Evolutionary conservation across 139 green algal species (phyloP), one percentile per base, ranked within the genome.

Genomic region (Mesostigma viride): DNA sequence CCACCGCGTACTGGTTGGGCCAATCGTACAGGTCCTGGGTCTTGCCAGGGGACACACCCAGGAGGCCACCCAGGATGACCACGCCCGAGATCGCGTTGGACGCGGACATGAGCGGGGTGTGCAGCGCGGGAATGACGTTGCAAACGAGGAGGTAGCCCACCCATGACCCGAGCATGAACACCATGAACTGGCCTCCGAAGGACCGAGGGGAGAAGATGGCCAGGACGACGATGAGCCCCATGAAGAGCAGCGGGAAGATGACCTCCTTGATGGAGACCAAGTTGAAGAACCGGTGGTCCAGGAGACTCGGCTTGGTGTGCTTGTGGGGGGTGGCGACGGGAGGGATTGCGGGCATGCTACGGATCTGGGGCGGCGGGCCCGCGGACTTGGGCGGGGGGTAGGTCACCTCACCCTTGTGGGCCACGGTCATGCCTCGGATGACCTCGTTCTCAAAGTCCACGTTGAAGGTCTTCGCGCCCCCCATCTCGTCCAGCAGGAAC

Each of bases 91-190:
- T 93, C 44, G 90, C 90, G 73, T 96, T 96, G 62, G 90, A 94
- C 24, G 95, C 89, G 6, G 69, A 84, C 90, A 96, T 96, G 45
- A 96, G 81, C 20, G 89, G 90, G 26, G 83, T 89, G 83, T 96
- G 90, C 63, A 96, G 78, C 27, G 90, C 88, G 3, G 85, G 84
- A 3, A 79, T 85, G 3, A 95, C 89, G 24, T 89, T 88, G 85
- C 85, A 85, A 59, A 91, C 76, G 2, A 53, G 62, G 71, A 73
- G 5, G 22, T 64, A 64, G 26, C 64, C 64, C 14, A 53, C 40
- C 40, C 40, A 53, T 53, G 40, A 14, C 14, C 14, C 40, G 17
- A 53, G 40, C 14, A 53, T 17, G 17, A 53, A 53, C 40, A 53
- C n/a, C n/a, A n/a, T n/a, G n/a, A n/a, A n/a, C n/a, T 24, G 40